phyloP scores from a whole-genome alignment of 225 moss, liverwort and hornwort genomes.

The Pleurozium schreberi region DNA sequence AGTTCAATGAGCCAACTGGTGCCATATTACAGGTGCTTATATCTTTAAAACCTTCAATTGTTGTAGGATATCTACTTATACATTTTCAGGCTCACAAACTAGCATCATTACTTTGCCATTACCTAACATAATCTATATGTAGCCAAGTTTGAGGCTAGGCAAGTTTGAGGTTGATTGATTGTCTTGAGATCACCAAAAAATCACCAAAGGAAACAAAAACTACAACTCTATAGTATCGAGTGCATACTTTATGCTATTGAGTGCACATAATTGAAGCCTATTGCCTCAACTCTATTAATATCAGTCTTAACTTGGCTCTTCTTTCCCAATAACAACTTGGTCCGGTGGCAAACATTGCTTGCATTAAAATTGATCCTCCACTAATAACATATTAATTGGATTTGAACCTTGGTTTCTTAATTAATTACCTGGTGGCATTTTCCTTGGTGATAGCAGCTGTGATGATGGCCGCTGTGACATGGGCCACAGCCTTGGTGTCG shows the following conservation, averaged over 20 bases:
- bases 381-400: too few species aligned
- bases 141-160: neutral
- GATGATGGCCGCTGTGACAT: constrained; percentile 57
- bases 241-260: neutral
- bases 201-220: neutral
- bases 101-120: neutral
- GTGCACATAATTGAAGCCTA: neutral
- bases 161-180: neutral
- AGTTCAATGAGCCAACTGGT: neutral
- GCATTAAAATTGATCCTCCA: neutral
- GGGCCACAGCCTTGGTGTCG: constrained; percentile 45
- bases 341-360: fast-evolving
- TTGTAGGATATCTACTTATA: too few species aligned
- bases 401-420: neutral
- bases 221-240: neutral
- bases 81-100: too few species aligned
- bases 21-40: too few species aligned
- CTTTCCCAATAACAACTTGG: neutral
- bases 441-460: constrained; percentile 69
- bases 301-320: neutral
- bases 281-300: neutral
- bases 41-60: too few species aligned
- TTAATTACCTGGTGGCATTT: constrained; percentile 59
- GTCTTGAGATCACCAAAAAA: neutral
- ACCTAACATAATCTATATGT: neutral